Evolutionary conservation across 192 early-diverging fungal species (phyloP), one percentile per base, ranked within the genome.

Genomic region (Podila epigama): DNA sequence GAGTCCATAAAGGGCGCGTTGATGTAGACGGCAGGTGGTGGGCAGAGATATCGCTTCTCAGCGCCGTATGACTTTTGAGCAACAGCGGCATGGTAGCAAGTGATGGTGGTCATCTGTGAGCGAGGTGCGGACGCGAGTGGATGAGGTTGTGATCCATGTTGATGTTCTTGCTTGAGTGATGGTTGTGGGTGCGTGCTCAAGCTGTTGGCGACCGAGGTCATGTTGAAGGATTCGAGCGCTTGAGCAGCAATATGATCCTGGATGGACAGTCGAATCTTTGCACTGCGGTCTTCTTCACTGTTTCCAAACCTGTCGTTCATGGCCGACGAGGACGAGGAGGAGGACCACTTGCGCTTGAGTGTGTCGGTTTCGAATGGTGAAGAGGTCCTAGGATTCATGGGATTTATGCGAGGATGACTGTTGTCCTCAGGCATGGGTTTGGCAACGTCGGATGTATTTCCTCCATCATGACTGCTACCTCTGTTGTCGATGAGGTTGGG

Each of bases 11-110:
- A 64, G n/a, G 82, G 69, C 13, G 67, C 63, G 25, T 87, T 70
- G 63, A 92, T 80, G 44, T 84, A 81, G 15, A 94, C 87, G 12
- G 91, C 86, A 4, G 92, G 92, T 25, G 92, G 91, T 42, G 92
- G 91, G 63, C 91, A 92, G 56, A 92, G 65, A 64, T 92, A 93
- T 4, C 96, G 87, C 73, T 96, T 97, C 72, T 97, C 96, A 63
- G 87, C 86, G 13, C 95, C 96, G 84, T 97, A 97, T 12, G 93
- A 95, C 82, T 97, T 97, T 83, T 97, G 96, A 6, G 92, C 95
- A 9, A 95, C 95, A 0, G 89, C 70, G 8, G 94, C 90, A 57
- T 95, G 92, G 51, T 90, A 84, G 70, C 94, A 91, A 20, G 92
- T 85, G 34, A 97, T 89, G n/a, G 94, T 94, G 7, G 89, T 88